Evolutionary conservation across 2,329 filamentous ascomycete genomes (phyloP).

Genomic region (Talaromyces atroroseus): DNA sequence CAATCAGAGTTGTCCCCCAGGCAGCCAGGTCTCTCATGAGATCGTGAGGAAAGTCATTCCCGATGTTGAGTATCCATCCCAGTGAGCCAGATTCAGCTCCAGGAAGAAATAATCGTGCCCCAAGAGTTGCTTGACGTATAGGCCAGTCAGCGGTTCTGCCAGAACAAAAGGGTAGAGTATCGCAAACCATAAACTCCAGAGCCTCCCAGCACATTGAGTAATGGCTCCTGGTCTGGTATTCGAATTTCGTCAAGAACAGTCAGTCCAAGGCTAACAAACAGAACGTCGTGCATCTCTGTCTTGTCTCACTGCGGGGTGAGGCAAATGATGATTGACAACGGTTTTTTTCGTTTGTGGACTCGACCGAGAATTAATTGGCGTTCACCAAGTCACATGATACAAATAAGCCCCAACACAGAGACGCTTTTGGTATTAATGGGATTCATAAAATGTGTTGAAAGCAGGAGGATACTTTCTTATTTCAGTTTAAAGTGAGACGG

Average conservation of each 20-base stretch:
- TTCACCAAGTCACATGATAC: too few relatives aligned
- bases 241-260: conserved; percentile 33
- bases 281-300: conserved; percentile 9
- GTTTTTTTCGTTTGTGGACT: too few relatives aligned
- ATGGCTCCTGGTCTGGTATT: conserved; percentile 19
- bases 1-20: neutral
- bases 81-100: neutral
- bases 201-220: conserved; percentile 27
- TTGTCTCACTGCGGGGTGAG: too few relatives aligned
- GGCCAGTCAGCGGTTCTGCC: neutral
- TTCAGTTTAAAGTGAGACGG: too few relatives aligned
- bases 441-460: too few relatives aligned
- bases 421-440: too few relatives aligned
- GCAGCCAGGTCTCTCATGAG: neutral
- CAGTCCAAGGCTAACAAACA: conserved; percentile 30
- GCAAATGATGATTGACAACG: too few relatives aligned
- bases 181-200: conserved; percentile 27
- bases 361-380: too few relatives aligned
- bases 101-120: neutral
- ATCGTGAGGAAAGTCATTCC: neutral
- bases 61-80: conserved; percentile 2
- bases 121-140: neutral
- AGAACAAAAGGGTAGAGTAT: neutral
- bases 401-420: too few relatives aligned
- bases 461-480: too few relatives aligned